These are phyloP conservation scores for Chalaropsis ovoidea DNA, from an alignment of 2,329 filamentous ascomycete species.

Conservation along the genomic window DNA sequence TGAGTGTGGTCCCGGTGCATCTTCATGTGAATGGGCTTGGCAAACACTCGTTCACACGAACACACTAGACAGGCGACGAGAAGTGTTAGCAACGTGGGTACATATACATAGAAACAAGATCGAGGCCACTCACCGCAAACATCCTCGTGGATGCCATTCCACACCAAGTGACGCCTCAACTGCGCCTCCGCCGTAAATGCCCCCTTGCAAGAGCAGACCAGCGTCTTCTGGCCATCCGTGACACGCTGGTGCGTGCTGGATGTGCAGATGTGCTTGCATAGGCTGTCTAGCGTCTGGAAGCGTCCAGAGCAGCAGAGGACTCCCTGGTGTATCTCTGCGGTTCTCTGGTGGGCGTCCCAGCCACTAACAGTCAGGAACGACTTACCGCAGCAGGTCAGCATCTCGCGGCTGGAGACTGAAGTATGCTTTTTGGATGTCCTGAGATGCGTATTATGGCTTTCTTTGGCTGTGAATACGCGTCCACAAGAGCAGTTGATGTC, in stretches of 20 bases:
- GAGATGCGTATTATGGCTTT: neutral
- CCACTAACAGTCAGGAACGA: neutral
- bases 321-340: neutral
- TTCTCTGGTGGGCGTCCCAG: neutral
- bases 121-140: neutral
- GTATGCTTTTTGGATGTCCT: neutral
- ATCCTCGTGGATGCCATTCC: neutral
- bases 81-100: neutral
- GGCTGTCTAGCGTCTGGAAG: neutral
- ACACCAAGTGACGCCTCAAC: neutral
- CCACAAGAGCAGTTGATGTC: neutral
- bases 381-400: conserved; percentile 4
- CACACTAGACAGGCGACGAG: neutral
- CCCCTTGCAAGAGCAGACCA: neutral
- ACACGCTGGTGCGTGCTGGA: neutral
- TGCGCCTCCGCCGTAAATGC: neutral
- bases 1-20: neutral
- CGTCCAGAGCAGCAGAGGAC: neutral
- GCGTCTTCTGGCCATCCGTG: neutral
- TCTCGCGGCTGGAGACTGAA: neutral
- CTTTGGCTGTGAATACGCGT: neutral
- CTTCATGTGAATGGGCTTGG: neutral
- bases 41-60: neutral
- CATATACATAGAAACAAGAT: neutral
- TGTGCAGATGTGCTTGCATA: neutral